Base-by-base conservation (phyloP, 192 early-diverging fungal genomes). In the Kickxella alabastrina region DNA sequence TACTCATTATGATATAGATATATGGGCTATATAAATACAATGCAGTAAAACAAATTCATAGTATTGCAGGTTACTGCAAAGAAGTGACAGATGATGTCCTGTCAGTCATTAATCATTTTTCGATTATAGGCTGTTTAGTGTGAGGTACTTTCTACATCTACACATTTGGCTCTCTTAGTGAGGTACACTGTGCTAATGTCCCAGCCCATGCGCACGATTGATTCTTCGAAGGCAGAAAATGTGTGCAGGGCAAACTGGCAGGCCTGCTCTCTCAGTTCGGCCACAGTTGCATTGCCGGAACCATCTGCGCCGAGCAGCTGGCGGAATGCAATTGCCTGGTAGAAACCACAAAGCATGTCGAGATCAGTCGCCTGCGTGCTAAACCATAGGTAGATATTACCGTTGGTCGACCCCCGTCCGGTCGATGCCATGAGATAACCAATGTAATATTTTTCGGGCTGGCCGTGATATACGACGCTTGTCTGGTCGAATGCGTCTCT, bases 121-220 rank as follows among this genome's bases (percentile, higher is more conserved):
- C 10, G 8, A 26, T 9, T 13, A 43, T 22, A 23, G 18, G 19
- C 27, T 17, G 13, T 18, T 19, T 32, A 3, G 27, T 12, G n/a
- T 23, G 39, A 25, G 13, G 10, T 41, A 10, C 12, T 6, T 34
- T 47, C 39, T 15, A 63, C 47, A 10, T 59, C 44, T 3, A 73
- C 50, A 3, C 31, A 25, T 9, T 49, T n/a, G 0, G 69, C 61
- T 18, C 21, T 28, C 26, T 65, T 73, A 22, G 45, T 44, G 34
- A 66, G 43, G 44, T 62, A 61, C 40, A 74, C 52, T 2, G 34
- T 62, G n/a, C 45, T 49, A 9, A 40, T 54, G 25, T 74, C 70
- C 70, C 63, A 65, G 36, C 64, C 70, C 8, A 26, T 43, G 10
- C 39, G 39, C n/a, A 36, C 36, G 3, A 62, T 32, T 4, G 62